Evolutionary conservation across 2,329 filamentous ascomycete genomes (phyloP), one percentile per base, ranked within the genome.

Genomic region (Clonostachys rosea): DNA sequence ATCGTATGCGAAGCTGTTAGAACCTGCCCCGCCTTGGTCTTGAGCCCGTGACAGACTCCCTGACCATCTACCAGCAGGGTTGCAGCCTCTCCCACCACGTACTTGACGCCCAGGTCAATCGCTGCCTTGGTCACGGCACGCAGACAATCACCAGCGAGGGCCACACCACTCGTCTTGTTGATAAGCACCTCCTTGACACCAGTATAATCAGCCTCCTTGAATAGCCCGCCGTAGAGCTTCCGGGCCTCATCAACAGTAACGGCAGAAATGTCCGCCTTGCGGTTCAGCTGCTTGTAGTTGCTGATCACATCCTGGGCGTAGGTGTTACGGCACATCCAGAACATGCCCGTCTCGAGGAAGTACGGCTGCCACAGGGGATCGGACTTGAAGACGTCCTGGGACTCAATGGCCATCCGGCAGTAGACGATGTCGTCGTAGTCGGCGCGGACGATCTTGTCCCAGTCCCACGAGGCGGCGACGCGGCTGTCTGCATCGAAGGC

Each of bases 391-490:
- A 79, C 64, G 45, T 82, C 76, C 56, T 84, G 80, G 0, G 85
- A 80, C 63, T 88, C 83, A 24, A 87, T 71, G 0, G 78, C 85
- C 18, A 89, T 71, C 44, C 74, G 64, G 61, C 78, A 82, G 68
- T 89, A 88, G 14, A 81, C 62, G 2, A 78, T 65, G 55, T 85
- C 80, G 47, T 78, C 72, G 65, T 88, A 88, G 61, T 88, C 84
- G 43, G 83, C 81, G 48, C 84, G 81, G 14, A 88, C 74, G 30
- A 86, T 82, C 63, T 87, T 88, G 68, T 86, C 88, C 76, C 83
- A 83, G 65, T 89, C 85, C 70, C 81, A 85, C 0, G 85, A 87
- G 1, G 85, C 85, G 33, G 83, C 84, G 18, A 73, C 66, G 5
- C 68, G 66, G 46, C 58, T 64, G 0, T 69, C 65, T 2, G 75